Evolutionary conservation across 2,329 filamentous ascomycete species (phyloP).

Genomic region (Nemania serpens): DNA sequence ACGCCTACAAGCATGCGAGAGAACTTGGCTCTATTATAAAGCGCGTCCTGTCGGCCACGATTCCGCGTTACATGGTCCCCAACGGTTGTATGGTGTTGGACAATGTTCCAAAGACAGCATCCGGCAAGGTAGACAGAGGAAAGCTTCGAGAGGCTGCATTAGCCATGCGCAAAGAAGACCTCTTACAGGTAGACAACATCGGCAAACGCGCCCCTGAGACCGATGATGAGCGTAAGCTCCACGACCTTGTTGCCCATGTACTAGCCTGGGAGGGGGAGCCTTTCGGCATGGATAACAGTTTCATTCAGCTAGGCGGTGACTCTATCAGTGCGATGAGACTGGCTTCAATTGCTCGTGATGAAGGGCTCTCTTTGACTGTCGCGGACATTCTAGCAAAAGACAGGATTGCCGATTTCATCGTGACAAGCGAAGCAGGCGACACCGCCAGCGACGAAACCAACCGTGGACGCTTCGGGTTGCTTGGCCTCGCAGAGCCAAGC

Average conservation of each 20-base stretch:
- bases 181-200: neutral
- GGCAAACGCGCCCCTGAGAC: neutral
- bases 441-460: neutral
- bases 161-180: neutral
- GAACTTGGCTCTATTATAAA: neutral
- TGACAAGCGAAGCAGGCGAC: neutral
- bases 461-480: neutral
- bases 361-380: constrained; percentile 2
- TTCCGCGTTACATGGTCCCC: constrained; percentile 12
- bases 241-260: neutral
- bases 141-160: neutral
- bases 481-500: neutral
- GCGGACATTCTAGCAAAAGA: neutral
- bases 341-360: neutral
- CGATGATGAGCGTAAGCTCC: neutral
- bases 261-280: neutral
- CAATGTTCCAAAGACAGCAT: constrained; percentile 2
- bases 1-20: neutral
- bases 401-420: neutral
- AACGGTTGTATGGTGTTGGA: constrained; percentile 3
- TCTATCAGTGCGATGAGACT: constrained; percentile 3
- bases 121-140: constrained; percentile 13
- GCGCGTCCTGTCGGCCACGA: neutral
- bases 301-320: constrained; percentile 1
- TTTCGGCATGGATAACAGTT: neutral